phyloP scores from a whole-genome alignment of 2,329 filamentous ascomycete genomes.

The Sporothrix euskadiensis region DNA sequence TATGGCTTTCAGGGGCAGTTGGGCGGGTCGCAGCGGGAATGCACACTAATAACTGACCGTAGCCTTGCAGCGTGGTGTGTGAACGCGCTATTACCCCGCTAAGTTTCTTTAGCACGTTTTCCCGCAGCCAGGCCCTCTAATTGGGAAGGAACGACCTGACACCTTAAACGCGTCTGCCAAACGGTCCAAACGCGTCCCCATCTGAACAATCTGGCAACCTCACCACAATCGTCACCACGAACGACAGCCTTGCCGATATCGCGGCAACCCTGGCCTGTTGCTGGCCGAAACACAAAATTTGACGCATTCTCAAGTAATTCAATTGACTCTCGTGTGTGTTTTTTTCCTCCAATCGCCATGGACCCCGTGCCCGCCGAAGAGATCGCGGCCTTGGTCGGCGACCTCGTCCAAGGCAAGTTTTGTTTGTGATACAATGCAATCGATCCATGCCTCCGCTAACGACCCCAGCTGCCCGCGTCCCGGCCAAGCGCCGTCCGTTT shows the following conservation, averaged over 20 bases:
- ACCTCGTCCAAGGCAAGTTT: constrained; percentile 31
- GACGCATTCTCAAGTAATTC: background rate
- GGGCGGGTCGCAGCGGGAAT: background rate
- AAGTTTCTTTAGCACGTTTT: constrained; percentile 13
- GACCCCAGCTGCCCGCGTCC: constrained; percentile 55
- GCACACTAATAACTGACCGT: background rate
- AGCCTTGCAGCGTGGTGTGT: background rate
- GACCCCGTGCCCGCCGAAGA: constrained; percentile 32
- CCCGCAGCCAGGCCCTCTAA: background rate
- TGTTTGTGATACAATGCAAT: too few relatives aligned
- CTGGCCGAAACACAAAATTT: background rate
- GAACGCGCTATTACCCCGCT: background rate
- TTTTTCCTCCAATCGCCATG: constrained; percentile 22
- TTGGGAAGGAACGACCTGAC: background rate
- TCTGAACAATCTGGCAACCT: background rate
- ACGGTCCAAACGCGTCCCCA: constrained; percentile 1
- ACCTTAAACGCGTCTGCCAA: background rate
- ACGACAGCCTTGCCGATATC: constrained; percentile 5
- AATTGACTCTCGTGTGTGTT: background rate
- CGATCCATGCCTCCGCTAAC: background rate
- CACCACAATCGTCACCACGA: constrained; percentile 7
- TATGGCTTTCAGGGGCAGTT: background rate
- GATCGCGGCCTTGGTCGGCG: constrained; percentile 29
- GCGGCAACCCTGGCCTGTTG: background rate
- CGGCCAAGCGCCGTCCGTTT: constrained; percentile 65